These are phyloP conservation scores for Teunomyces gatunensis DNA, from an alignment of 805 yeast genomes.

Conservation along the genomic window DNA sequence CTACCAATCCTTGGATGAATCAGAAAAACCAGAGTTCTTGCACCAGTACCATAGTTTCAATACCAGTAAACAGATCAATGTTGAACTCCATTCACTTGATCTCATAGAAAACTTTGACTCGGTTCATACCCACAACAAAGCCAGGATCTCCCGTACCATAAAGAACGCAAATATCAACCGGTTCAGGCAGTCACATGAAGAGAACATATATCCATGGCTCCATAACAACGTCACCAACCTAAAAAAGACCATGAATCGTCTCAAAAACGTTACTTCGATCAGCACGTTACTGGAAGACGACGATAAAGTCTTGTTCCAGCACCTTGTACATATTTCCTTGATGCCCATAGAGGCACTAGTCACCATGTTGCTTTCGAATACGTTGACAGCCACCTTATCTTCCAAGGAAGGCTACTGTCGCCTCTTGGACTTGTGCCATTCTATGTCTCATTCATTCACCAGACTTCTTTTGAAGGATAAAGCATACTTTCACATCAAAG, in stretches of 20 bases:
- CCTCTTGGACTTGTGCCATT: slow-evolving; percentile 15
- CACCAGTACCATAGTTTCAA: slow-evolving; percentile 22
- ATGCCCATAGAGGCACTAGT: slow-evolving; percentile 14
- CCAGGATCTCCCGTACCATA: not conserved
- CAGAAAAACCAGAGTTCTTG: slow-evolving; percentile 20
- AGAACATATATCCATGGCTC: slow-evolving; percentile 15
- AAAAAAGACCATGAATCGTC: slow-evolving; percentile 6
- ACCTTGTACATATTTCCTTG: slow-evolving; percentile 12
- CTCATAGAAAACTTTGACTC: slow-evolving; percentile 13
- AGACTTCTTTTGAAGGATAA: slow-evolving; percentile 10
- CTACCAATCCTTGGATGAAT: slow-evolving; percentile 16
- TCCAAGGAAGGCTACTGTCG: slow-evolving; percentile 14
- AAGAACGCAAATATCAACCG: slow-evolving; percentile 2
- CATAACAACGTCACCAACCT: slow-evolving; percentile 5
- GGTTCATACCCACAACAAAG: not conserved
- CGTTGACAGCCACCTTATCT: slow-evolving; percentile 18
- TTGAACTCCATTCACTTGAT: slow-evolving; percentile 24
- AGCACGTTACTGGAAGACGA: slow-evolving; percentile 7
- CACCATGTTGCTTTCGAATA: slow-evolving; percentile 16
- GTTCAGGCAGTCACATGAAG: slow-evolving; percentile 8
- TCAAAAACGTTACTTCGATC: slow-evolving; percentile 2
- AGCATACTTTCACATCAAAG: slow-evolving; percentile 7
- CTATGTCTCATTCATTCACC: slow-evolving; percentile 11
- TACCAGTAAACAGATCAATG: slow-evolving; percentile 22
- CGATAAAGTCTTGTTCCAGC: slow-evolving; percentile 9